Conservation (phyloP, 2,329 filamentous ascomycete genomes). For the Aureobasidium zeae region DNA sequence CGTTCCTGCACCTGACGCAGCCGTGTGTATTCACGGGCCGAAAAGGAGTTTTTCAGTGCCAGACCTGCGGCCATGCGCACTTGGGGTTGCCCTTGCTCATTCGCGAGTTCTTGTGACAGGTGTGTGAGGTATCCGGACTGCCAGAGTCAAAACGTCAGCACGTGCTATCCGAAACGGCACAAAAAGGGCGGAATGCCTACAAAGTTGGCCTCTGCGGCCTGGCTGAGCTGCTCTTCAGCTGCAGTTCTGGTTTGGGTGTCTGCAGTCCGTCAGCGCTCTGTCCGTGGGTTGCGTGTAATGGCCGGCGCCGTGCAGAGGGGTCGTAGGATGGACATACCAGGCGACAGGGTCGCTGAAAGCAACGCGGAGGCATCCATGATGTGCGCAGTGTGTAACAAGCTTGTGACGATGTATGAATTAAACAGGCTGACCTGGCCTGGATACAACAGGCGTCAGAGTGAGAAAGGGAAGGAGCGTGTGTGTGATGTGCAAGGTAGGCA, state of each 20-base stretch:
- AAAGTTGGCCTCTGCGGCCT: conserved; percentile 91
- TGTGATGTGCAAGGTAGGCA: conserved; percentile 6
- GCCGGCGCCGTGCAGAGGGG: not conserved
- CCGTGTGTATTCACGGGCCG: conserved; percentile 77
- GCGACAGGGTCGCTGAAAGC: conserved; percentile 90
- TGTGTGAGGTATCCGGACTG: conserved; percentile 88
- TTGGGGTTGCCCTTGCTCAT: conserved; percentile 71
- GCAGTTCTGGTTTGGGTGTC: conserved; percentile 82
- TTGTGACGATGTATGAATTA: conserved; percentile 4
- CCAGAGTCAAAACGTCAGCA: conserved; percentile 22
- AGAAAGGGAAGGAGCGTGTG: conserved; percentile 10
- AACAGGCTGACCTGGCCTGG: conserved; percentile 12
- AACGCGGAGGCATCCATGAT: conserved; percentile 98
- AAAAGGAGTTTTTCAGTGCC: conserved; percentile 96
- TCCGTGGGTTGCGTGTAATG: not conserved
- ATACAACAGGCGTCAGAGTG: conserved; percentile 5
- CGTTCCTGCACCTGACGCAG: conserved; percentile 85
- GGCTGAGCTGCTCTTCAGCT: conserved; percentile 87
- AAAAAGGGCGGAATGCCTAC: conserved; percentile 49
- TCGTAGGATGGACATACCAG: conserved; percentile 65
- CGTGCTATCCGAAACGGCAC: conserved; percentile 23
- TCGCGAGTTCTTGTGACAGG: conserved; percentile 87
- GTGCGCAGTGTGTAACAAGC: conserved; percentile 6
- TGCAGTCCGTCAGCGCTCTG: conserved; percentile 34
- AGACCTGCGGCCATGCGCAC: conserved; percentile 93